Percentiles rank a stretch among this genome's conserved stretches.
Evolutionary conservation across 2,329 filamentous ascomycete genomes (phyloP).

Genomic region (Clonostachys chloroleuca): DNA sequence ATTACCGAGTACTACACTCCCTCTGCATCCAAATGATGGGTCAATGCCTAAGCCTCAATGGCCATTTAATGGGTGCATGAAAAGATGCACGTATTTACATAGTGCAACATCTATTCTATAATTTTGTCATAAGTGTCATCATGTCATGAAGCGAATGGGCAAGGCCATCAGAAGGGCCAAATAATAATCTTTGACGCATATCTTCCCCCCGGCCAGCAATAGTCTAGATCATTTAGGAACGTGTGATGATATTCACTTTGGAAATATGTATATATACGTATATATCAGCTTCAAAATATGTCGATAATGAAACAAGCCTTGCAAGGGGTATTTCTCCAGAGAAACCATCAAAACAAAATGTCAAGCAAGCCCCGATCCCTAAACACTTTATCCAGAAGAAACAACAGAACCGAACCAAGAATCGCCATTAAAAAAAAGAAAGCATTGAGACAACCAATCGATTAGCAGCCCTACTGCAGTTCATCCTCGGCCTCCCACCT

Average conservation of each 20-base stretch:
- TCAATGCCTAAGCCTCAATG: background rate
- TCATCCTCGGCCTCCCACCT: slow-evolving; percentile 45
- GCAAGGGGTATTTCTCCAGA: background rate
- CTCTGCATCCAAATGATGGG: background rate
- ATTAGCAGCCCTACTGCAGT: slow-evolving; percentile 11
- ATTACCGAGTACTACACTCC: slow-evolving; percentile 1
- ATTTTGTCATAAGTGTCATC: too few relatives aligned
- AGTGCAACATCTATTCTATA: too few relatives aligned
- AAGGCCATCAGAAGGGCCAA: too few relatives aligned
- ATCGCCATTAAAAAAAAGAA: background rate
- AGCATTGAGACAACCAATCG: background rate
- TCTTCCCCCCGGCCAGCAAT: too few relatives aligned
- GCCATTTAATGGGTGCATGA: too few relatives aligned
- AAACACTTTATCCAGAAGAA: too few relatives aligned
- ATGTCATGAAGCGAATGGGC: too few relatives aligned
- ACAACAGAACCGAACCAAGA: background rate
- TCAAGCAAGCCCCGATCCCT: too few relatives aligned
- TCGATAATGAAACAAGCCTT: background rate
- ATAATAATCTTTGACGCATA: too few relatives aligned
- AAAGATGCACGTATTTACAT: too few relatives aligned
- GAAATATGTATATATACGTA: background rate
- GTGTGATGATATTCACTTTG: background rate
- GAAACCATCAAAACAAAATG: too few relatives aligned
- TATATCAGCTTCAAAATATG: background rate
- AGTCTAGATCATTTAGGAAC: too few relatives aligned